Evolutionary conservation across 1,139 yeast genomes (phyloP).

Genomic region (Taphrina confusa): DNA sequence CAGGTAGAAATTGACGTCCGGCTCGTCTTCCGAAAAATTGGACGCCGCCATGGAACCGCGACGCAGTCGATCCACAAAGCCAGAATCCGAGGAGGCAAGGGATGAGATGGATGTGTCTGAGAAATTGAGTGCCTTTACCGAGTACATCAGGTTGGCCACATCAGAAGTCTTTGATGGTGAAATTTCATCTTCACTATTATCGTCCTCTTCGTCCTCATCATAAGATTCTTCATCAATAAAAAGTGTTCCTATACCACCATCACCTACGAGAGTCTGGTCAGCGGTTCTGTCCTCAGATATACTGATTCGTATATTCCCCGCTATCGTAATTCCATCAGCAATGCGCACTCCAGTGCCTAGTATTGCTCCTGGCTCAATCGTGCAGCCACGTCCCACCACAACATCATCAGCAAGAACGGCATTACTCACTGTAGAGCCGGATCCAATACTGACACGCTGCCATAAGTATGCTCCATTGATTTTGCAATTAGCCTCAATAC

Average conservation of each 20-base stretch:
- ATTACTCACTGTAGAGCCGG: conserved; percentile 58
- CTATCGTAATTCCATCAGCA: conserved; percentile 49
- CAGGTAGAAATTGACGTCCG: conserved; percentile 69
- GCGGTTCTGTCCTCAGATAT: conserved; percentile 44
- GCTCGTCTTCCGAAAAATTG: conserved; percentile 53
- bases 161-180: conserved; percentile 40
- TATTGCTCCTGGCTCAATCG: conserved; percentile 69
- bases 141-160: conserved; percentile 52
- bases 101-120: conserved; percentile 76
- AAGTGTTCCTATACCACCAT: conserved; percentile 56
- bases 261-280: conserved; percentile 44
- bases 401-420: conserved; percentile 72
- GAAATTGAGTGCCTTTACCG: conserved; percentile 62
- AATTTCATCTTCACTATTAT: conserved; percentile 46
- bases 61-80: neutral
- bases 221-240: conserved; percentile 64
- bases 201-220: conserved; percentile 50
- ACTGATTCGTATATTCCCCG: conserved; percentile 40
- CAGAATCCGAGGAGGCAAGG: conserved; percentile 48
- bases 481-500: conserved; percentile 72
- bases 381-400: conserved; percentile 55
- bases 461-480: conserved; percentile 79
- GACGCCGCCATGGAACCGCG: conserved; percentile 36
- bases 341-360: conserved; percentile 72
- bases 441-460: conserved; percentile 76